Base-by-base conservation (phyloP, 768 basidiomycete genomes). In the Phlebiopsis gigantea region DNA sequence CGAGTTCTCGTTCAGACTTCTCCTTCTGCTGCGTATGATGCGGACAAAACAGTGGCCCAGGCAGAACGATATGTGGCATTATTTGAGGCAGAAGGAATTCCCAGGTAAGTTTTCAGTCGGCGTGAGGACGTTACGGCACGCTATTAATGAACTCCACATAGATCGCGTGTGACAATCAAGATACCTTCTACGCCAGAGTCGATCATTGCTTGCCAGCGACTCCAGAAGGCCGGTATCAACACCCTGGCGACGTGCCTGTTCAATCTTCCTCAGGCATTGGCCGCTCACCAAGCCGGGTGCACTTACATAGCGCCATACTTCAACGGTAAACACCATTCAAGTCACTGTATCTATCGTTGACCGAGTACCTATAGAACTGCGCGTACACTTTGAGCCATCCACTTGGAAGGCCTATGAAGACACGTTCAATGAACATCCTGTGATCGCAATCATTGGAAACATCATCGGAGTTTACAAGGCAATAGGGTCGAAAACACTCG, bases 201-300 rank as follows among this genome's bases (percentile, higher is more conserved):
- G 5, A 68, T 82, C 44, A 57, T 78, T 15, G 81, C 83, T 1
- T 82, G 80, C 61, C 69, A 70, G 24, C 61, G 73, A 24, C 74
- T 82, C 25, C 68, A 74, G 34, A 71, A 70, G 19, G 63, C 70
- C 25, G 78, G 78, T 6, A 81, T 83, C 45, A 69, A 77, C 43
- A 82, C 80, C 0, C 76, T 83, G 8, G 81, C 74, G 26, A 84
- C 82, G 0, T 75, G 76, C 58, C 63, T 83, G 21, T 84, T 84
- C 68, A 77, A 74, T 28, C 66, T 83, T 42, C 71, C 73, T n/a
- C 82, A 84, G 59, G 82, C 81, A 2, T 65, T 79, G 24, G 81
- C 81, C 8, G 80, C 80, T 1, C 72, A 72, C 29, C 78, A 82
- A 63, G 81, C 79, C 5, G 73, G 73, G 5, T 82, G 81, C 64